Evolutionary conservation across 2,329 filamentous ascomycete species (phyloP).

Genomic region (Penicillium freii): DNA sequence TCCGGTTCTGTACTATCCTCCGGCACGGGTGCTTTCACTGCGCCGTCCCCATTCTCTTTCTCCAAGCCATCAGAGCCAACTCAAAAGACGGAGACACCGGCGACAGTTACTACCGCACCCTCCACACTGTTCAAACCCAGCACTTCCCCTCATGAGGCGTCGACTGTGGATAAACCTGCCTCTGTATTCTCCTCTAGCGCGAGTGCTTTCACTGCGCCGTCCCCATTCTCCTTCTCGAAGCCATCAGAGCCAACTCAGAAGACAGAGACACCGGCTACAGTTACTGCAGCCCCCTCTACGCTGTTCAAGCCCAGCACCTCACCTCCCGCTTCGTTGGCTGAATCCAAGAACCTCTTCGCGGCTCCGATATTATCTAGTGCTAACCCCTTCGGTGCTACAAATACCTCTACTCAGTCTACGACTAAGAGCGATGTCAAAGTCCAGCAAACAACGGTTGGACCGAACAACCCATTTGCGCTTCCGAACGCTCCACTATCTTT

Average conservation of each 20-base stretch:
- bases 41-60: background rate
- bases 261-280: background rate
- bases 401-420: background rate
- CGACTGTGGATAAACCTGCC: background rate
- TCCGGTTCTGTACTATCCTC: background rate
- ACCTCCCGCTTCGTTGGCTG: background rate
- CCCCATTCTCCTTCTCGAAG: slow-evolving; percentile 5
- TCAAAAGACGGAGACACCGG: background rate
- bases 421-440: background rate
- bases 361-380: background rate
- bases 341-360: background rate
- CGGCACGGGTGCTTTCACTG: background rate
- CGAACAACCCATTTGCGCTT: background rate
- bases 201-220: background rate
- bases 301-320: background rate
- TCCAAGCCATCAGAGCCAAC: background rate
- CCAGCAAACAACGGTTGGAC: background rate
- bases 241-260: background rate
- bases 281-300: background rate
- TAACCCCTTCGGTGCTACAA: background rate
- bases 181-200: background rate
- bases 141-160: background rate
- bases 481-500: background rate
- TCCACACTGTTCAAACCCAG: background rate
- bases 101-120: background rate